Percentiles rank a stretch among this genome's conserved stretches.
These are phyloP conservation scores for Diospyros lotus DNA, from an alignment of 148 eudicot genomes.

Conservation along the genomic window DNA sequence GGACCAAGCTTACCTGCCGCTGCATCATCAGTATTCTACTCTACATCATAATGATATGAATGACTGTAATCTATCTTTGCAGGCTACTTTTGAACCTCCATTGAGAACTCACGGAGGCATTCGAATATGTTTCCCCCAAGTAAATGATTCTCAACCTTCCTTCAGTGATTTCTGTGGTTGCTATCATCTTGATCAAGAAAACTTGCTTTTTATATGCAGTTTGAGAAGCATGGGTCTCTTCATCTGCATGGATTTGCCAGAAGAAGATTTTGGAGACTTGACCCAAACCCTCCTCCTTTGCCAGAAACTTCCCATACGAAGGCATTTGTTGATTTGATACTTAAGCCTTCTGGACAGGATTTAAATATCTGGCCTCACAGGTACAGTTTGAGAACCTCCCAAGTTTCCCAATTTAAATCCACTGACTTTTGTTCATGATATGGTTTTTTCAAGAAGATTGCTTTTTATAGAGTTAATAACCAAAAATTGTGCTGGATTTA, in stretches of 20 bases:
- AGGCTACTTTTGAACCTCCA: conserved; percentile 80
- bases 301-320: conserved; percentile 37
- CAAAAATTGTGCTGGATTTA: not conserved
- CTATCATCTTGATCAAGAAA: not conserved
- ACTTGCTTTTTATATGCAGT: conserved; percentile 38
- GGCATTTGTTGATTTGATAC: conserved; percentile 60
- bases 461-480: not conserved
- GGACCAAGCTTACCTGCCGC: too few relatives aligned
- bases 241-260: conserved; percentile 81
- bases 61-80: conserved; percentile 1
- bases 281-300: conserved; percentile 51
- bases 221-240: conserved; percentile 55
- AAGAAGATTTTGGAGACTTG: conserved; percentile 66
- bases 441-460: not conserved
- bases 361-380: conserved; percentile 72
- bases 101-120: conserved; percentile 91
- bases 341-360: conserved; percentile 66
- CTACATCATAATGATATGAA: too few relatives aligned
- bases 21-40: too few relatives aligned
- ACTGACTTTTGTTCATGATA: not conserved
- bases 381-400: conserved; percentile 21
- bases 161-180: not conserved
- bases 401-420: too few relatives aligned
- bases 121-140: conserved; percentile 92
- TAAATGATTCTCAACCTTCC: conserved; percentile 18